Evolutionary conservation across 352 stramenopile genomes (phyloP), one percentile per base, ranked within the genome.

Genomic region (Thalassiosira livingstoniorum): DNA sequence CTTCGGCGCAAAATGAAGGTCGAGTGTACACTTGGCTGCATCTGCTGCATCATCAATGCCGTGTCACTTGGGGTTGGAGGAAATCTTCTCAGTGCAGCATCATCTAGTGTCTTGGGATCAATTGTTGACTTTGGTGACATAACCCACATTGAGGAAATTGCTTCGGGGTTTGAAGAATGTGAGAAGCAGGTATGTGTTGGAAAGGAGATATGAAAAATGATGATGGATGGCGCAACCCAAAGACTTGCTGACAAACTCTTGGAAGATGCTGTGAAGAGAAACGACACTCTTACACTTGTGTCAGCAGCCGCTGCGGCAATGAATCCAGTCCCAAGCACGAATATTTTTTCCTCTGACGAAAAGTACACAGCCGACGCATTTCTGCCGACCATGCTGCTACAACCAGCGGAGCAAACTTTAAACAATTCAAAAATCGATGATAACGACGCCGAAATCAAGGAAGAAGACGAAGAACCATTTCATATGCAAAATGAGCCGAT

Each of bases 121-220:
- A 70, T 70, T 57, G 37, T 70, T 35, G 62, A 70, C 37, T 70
- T 42, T 57, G 42, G 62, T 13, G 62, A 70, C 47, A 43, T 37
- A 29, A 23, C 34, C 34, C 62, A 70, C 31, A 57, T 70, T 37
- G 35, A 47, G 13, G 11, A 23, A 13, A 51, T 47, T 51, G 58
- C 47, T 10, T 11, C 47, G 4, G 11, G 21, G 47, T 58, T 7
- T 58, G 47, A 25, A 10, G n/a, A 58, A 23, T 58, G 47, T 58
- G 47, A 29, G 47, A 27, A 58, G 21, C 5, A 25, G n/a, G 47
- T 58, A 27, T 7, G 27, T 11, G 21, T 29, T 58, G 47, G 47
- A 23, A 58, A 29, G 11, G 47, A 58, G 27, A 5, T 27, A 15
- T 11, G 11, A 7, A n/a, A 7, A 47, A 15, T 18, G 39, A 15